Evolutionary conservation across 352 stramenopile genomes (phyloP).

Genomic region (Globisporangium spiculum): DNA sequence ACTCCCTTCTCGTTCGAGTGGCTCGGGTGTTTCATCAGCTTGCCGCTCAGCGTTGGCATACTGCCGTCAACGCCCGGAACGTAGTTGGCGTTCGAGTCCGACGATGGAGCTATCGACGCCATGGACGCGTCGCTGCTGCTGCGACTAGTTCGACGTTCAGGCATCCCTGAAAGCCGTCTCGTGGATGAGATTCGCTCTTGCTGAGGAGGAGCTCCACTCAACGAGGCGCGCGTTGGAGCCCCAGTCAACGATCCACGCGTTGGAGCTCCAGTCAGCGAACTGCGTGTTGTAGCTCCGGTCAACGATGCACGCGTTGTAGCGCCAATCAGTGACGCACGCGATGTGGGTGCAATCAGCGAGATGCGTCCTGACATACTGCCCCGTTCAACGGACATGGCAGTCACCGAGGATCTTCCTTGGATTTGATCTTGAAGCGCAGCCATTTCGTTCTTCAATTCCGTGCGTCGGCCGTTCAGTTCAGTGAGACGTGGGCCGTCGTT

Average conservation of each 20-base stretch:
- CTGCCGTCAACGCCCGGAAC: slow-evolving; percentile 13
- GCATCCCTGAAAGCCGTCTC: slow-evolving; percentile 27
- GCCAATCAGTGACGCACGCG: slow-evolving; percentile 29
- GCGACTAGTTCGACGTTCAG: slow-evolving; percentile 30
- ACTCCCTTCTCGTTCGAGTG: slow-evolving; percentile 76
- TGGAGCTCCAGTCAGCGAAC: slow-evolving; percentile 5
- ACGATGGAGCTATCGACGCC: slow-evolving; percentile 41
- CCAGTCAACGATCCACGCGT: slow-evolving; percentile 8
- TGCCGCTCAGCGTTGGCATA: slow-evolving; percentile 46
- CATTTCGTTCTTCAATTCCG: slow-evolving; percentile 76
- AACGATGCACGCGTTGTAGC: not conserved
- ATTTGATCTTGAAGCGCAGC: slow-evolving; percentile 55
- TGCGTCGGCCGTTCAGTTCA: slow-evolving; percentile 49
- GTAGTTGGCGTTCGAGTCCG: slow-evolving; percentile 47
- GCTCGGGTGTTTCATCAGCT: slow-evolving; percentile 73
- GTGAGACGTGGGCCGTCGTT: slow-evolving; percentile 47
- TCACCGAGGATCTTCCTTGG: slow-evolving; percentile 20
- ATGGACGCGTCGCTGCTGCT: slow-evolving; percentile 63
- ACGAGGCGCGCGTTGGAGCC: slow-evolving; percentile 1
- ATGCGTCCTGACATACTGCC: slow-evolving; percentile 27
- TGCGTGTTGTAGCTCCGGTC: not conserved
- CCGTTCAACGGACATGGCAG: slow-evolving; percentile 23
- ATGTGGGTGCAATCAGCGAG: slow-evolving; percentile 22
- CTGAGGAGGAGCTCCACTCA: slow-evolving; percentile 4
- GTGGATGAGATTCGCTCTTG: slow-evolving; percentile 11